Base-by-base conservation (phyloP, 352 stramenopile species). In the Phytophthora syringae region DNA sequence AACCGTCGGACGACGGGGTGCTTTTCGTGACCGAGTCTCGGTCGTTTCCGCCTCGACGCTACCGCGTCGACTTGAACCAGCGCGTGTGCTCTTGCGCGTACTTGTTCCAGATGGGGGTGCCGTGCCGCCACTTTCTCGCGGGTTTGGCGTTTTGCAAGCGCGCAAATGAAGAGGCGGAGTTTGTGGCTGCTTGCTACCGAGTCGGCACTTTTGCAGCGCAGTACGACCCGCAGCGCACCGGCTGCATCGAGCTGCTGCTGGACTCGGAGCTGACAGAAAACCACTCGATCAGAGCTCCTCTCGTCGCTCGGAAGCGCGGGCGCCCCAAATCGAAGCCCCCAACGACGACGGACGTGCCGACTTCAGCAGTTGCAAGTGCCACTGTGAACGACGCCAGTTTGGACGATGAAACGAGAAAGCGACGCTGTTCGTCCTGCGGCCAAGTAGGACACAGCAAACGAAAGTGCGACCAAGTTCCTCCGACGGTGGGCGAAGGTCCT, bases 11-110 rank as follows among this genome's bases (percentile, higher is more conserved):
- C 18, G 56, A 75, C n/a, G 55, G 58, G 9, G 44, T 70, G 20
- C 37, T 69, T 12, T 78, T 75, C 15, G 70, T 78, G 47, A 78
- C 70, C 3, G 70, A 78, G 39, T 78, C 65, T 21, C 65, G 70
- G 2, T 78, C 66, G 1, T 78, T 78, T 34, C 70, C 70, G 27
- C 65, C 70, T 44, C 60, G 70, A n/a, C 70, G 70, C 25, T 78
- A 78, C 50, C 55, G 62, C 9, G 64, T 78, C 5, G 61, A 78
- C 32, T 42, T 75, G 16, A 62, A 59, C n/a, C 56, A 70, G 44
- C 49, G 61, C n/a, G 42, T 45, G 10, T 78, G 70, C 27, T 75
- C 70, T n/a, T 78, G 70, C 51, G 25, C 66, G n/a, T 75, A 68
- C 60, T 36, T 78, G 52, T 72, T 70, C 44, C 70, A 78, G 58